Base-by-base conservation (phyloP, 306 rosid species). In the Spatholobus suberectus region DNA sequence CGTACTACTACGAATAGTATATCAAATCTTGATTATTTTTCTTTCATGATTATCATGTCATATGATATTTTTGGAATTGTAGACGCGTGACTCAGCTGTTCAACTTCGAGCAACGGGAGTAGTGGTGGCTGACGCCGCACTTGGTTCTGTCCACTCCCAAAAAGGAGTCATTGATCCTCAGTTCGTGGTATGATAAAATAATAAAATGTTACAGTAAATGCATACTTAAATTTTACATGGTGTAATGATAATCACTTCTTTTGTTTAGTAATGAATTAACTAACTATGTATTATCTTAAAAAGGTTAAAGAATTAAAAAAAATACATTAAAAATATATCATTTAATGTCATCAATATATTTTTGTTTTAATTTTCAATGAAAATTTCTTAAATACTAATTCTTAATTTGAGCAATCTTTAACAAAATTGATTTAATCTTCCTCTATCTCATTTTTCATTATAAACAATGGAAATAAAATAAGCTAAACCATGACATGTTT, bases 71-170 rank as follows among this genome's bases (percentile, higher is more conserved):
- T 65, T 34, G 0, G 0, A 6, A 57, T 14, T 37, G 8, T 6
- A 70, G 88, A 70, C 68, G 0, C 23, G 27, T 32, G 83, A 85
- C 5, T 54, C 86, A 9, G 77, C 81, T 6, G 24, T 7, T 17
- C 88, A 81, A 77, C 86, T 85, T 4, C 40, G 57, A 54, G 77
- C 68, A 37, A 81, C 24, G 20, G 86, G 81, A 43, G 49, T 0
- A 11, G 77, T 81, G 4, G 78, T 52, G 2, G 51, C 37, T 52
- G 61, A 21, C 52, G 27, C 40, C 10, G 44, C 20, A 51, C 58
- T 32, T 85, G 73, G 81, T 63, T 32, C 71, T 13, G 21, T 85
- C 0, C 88, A 85, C 3, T 4, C 68, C 11, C 44, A 78, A 0
- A 77, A 82, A 17, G 81, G 51, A 57, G 52, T 85, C 21, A 5